Percentiles rank a stretch among this genome's conserved stretches.
phyloP scores from a whole-genome alignment of 352 stramenopile genomes.

The Pythium dissimile region DNA sequence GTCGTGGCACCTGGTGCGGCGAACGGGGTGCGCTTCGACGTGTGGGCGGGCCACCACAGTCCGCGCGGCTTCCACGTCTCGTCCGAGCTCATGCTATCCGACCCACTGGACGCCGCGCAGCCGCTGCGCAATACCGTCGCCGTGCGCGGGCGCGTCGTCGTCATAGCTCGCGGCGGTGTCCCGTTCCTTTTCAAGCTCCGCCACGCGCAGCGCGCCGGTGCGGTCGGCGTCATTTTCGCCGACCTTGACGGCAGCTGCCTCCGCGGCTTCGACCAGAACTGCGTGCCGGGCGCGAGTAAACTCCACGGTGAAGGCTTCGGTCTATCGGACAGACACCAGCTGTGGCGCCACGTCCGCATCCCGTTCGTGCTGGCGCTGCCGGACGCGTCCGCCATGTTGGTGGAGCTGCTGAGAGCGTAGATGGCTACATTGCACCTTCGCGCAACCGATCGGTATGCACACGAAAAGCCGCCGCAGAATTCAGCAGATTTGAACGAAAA shows the following conservation, averaged over 20 bases:
- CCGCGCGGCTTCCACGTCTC: conserved; percentile 62
- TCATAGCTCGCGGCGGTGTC: conserved; percentile 46
- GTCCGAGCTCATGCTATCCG: conserved; percentile 56
- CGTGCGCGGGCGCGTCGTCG: conserved; percentile 54
- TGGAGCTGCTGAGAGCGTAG: conserved; percentile 19
- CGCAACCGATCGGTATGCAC: conserved; percentile 13
- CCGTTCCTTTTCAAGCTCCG: conserved; percentile 70
- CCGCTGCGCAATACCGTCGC: conserved; percentile 45
- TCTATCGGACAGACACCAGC: conserved; percentile 38
- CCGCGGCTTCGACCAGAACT: conserved; percentile 62
- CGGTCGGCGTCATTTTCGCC: conserved; percentile 59
- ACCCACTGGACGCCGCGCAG: conserved; percentile 50
- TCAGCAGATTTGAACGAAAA: too few species aligned
- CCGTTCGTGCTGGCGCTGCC: conserved; percentile 50
- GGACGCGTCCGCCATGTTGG: conserved; percentile 31
- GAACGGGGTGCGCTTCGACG: conserved; percentile 34
- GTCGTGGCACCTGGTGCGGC: not conserved
- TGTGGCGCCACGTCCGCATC: conserved; percentile 58
- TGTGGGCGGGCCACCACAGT: conserved; percentile 70
- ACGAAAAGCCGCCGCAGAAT: conserved; percentile 22
- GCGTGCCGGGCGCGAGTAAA: conserved; percentile 53
- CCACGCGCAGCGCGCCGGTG: conserved; percentile 59
- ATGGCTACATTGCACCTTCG: conserved; percentile 30
- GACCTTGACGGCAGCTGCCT: conserved; percentile 44
- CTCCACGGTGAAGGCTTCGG: conserved; percentile 55